These are phyloP conservation scores for Ormosia emarginata DNA, from an alignment of 306 rosid species.

Conservation along the genomic window DNA sequence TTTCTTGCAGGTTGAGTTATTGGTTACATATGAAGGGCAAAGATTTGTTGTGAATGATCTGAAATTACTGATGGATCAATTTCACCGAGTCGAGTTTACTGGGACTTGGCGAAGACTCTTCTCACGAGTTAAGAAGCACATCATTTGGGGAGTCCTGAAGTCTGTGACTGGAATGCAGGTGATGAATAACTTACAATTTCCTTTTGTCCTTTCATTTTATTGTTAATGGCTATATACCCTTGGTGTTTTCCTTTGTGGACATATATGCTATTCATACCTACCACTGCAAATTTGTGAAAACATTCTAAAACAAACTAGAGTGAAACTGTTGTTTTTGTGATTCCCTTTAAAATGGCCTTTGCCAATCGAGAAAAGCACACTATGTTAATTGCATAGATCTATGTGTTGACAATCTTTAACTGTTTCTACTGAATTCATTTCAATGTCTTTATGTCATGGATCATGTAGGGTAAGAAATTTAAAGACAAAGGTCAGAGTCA, in stretches of 20 bases:
- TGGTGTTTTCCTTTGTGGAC: not conserved
- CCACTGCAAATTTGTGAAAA: constrained; percentile 15
- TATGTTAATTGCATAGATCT: constrained; percentile 4
- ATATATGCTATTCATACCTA: not conserved
- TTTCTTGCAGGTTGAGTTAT: constrained; percentile 74
- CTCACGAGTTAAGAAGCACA: constrained; percentile 95
- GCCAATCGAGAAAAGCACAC: not conserved
- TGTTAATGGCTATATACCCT: not conserved
- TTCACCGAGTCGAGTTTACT: constrained; percentile 79
- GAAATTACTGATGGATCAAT: constrained; percentile 91
- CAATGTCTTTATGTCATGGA: constrained; percentile 14
- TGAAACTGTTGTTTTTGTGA: not conserved
- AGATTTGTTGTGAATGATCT: constrained; percentile 85
- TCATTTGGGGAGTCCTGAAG: constrained; percentile 97
- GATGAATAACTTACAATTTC: constrained; percentile 5
- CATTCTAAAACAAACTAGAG: not conserved
- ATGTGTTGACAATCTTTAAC: not conserved
- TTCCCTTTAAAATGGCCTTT: not conserved
- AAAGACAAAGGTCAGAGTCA: constrained; percentile 74
- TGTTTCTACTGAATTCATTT: constrained; percentile 2
- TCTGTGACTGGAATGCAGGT: constrained; percentile 99
- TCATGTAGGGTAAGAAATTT: constrained; percentile 79
- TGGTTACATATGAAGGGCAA: constrained; percentile 77
- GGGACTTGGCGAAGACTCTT: constrained; percentile 92
- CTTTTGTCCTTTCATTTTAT: not conserved